These are phyloP conservation scores for Suillus lakei DNA, from an alignment of 768 basidiomycete species.

Conservation along the genomic window DNA sequence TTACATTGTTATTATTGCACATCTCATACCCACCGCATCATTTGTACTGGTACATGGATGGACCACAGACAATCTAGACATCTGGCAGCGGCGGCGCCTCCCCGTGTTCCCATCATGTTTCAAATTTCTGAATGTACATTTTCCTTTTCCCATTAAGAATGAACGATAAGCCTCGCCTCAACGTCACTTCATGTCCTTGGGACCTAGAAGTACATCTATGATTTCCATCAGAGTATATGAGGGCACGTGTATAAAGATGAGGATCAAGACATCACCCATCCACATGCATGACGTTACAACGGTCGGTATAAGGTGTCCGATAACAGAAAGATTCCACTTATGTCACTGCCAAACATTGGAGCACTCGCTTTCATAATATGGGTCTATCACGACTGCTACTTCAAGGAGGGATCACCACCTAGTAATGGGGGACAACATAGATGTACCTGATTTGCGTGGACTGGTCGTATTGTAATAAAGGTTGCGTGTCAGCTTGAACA, in stretches of 20 bases:
- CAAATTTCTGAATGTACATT: background rate
- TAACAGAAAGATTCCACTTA: background rate
- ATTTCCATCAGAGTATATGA: background rate
- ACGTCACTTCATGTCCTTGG: background rate
- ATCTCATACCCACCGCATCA: slow-evolving; percentile 1
- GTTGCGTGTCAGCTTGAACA: slow-evolving; percentile 8
- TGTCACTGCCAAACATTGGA: background rate
- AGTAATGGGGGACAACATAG: background rate
- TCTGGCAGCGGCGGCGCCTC: background rate
- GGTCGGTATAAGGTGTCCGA: background rate
- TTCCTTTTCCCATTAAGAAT: background rate
- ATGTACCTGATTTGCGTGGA: background rate
- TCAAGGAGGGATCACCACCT: background rate
- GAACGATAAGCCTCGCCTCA: background rate
- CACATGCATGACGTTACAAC: background rate
- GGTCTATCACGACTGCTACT: background rate
- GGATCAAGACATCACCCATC: background rate
- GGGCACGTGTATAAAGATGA: background rate
- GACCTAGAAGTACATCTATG: background rate
- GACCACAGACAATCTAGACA: slow-evolving; percentile 2
- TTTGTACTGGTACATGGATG: slow-evolving; percentile 1
- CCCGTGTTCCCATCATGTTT: background rate
- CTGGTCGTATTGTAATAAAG: background rate
- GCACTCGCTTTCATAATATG: background rate
- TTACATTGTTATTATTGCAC: slow-evolving; percentile 22